Conservation (phyloP, 2,329 filamentous ascomycete genomes). For the Pseudovirgaria hyperparasitica region DNA sequence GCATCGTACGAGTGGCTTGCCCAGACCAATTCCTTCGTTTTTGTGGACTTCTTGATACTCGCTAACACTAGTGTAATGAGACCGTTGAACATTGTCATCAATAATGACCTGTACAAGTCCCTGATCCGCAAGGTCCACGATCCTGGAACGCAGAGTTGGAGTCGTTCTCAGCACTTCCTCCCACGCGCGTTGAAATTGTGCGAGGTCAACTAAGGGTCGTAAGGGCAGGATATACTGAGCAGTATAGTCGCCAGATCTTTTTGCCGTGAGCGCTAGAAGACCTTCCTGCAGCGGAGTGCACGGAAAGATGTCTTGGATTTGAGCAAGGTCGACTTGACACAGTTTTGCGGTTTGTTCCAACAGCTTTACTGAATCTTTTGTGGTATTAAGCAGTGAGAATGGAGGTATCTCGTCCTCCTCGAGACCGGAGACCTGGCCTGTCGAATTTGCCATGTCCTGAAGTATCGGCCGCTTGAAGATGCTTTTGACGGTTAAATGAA, state of each 20-base stretch:
- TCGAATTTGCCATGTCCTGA: no score
- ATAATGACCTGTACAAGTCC: no score
- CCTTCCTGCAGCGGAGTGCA: constrained; percentile 12
- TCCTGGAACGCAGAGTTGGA: constrained; percentile 15
- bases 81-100: no score
- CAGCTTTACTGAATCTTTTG: no score
- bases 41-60: constrained; percentile 6
- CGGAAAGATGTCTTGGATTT: constrained; percentile 12
- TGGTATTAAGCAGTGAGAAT: no score
- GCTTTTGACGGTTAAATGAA: constrained; percentile 26
- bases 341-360: no score
- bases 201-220: constrained; percentile 11
- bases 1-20: constrained; percentile 31
- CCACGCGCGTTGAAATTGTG: constrained; percentile 13
- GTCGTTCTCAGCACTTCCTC: constrained; percentile 8
- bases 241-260: constrained; percentile 6
- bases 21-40: constrained; percentile 28
- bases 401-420: constrained; percentile 7
- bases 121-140: constrained; percentile 8
- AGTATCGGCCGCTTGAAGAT: constrained; percentile 18
- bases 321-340: no score
- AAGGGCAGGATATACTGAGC: constrained; percentile 7
- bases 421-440: no score
- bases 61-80: constrained; percentile 11
- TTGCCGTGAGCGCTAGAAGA: constrained; percentile 9